Evolutionary conservation across 2,329 filamentous ascomycete genomes (phyloP).

Genomic region (Endoconidiophora polonica): DNA sequence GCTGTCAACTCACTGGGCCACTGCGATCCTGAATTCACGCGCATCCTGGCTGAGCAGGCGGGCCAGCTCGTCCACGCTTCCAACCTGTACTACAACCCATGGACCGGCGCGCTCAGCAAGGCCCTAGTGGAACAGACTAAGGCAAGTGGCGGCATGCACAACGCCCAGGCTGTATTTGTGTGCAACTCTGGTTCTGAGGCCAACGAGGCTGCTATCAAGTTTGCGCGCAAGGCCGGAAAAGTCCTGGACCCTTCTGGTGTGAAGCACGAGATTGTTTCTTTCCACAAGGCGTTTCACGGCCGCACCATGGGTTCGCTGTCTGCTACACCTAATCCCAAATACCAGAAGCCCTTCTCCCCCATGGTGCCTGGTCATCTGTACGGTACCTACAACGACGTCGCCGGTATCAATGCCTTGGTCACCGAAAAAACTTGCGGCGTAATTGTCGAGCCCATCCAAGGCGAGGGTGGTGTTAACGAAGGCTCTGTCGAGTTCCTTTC

Average conservation of each 20-base stretch:
- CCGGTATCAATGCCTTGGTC: conserved; percentile 53
- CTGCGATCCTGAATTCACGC: conserved; percentile 61
- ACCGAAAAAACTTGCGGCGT: conserved; percentile 82
- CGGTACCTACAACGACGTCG: conserved; percentile 70
- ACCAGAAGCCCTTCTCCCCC: conserved; percentile 84
- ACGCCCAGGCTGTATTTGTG: conserved; percentile 67
- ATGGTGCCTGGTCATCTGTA: conserved; percentile 91
- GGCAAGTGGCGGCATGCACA: conserved; percentile 65
- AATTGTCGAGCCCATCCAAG: conserved; percentile 92
- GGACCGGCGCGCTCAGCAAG: conserved; percentile 80
- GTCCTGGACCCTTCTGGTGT: conserved; percentile 49
- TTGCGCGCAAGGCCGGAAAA: conserved; percentile 82
- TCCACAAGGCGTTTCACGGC: conserved; percentile 85
- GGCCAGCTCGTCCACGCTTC: conserved; percentile 76
- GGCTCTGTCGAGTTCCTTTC: conserved; percentile 69
- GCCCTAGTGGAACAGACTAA: conserved; percentile 67
- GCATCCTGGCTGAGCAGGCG: conserved; percentile 62
- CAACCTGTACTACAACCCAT: conserved; percentile 93
- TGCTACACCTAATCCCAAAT: conserved; percentile 96
- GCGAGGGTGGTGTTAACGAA: conserved; percentile 81
- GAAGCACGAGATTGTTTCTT: conserved; percentile 79
- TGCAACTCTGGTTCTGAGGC: conserved; percentile 95
- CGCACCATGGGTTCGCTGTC: conserved; percentile 88
- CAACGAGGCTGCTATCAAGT: conserved; percentile 96
- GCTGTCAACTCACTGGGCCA: conserved; percentile 89